Conservation (phyloP, 441 rosid species). For the Mallotus japonicus region DNA sequence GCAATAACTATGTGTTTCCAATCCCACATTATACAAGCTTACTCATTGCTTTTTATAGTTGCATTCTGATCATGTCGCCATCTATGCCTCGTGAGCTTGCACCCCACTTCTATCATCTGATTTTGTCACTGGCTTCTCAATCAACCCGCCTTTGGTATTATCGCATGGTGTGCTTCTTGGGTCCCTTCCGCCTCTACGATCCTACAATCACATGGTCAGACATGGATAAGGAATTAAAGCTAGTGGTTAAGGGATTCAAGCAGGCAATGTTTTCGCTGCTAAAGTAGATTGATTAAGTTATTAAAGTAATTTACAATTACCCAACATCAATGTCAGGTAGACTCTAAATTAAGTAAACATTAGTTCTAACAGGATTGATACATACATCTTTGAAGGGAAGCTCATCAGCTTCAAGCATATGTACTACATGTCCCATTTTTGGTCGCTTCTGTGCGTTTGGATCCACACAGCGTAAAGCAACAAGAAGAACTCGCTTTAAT, state of each 20-base stretch:
- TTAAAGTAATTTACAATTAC: background rate
- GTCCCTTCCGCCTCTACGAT: conserved; percentile 42
- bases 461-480: conserved; percentile 88
- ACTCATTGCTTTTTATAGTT: conserved; percentile 21
- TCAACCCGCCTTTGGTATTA: conserved; percentile 16
- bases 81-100: conserved; percentile 21
- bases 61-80: conserved; percentile 22
- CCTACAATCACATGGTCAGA: conserved; percentile 37
- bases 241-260: background rate
- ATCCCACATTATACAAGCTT: conserved; percentile 19
- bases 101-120: conserved; percentile 25
- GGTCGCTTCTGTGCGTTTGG: conserved; percentile 88
- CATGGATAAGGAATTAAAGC: conserved; percentile 1
- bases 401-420: conserved; percentile 93
- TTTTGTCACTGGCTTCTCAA: conserved; percentile 31
- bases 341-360: too few relatives aligned
- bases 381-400: conserved; percentile 64
- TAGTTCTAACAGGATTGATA: background rate
- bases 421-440: conserved; percentile 90
- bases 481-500: conserved; percentile 73
- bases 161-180: conserved; percentile 17
- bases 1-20: conserved; percentile 8
- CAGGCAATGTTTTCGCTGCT: background rate
- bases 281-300: background rate
- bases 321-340: too few relatives aligned